Evolutionary conservation across 2,329 filamentous ascomycete species (phyloP).

Genomic region (Boeremia exigua): DNA sequence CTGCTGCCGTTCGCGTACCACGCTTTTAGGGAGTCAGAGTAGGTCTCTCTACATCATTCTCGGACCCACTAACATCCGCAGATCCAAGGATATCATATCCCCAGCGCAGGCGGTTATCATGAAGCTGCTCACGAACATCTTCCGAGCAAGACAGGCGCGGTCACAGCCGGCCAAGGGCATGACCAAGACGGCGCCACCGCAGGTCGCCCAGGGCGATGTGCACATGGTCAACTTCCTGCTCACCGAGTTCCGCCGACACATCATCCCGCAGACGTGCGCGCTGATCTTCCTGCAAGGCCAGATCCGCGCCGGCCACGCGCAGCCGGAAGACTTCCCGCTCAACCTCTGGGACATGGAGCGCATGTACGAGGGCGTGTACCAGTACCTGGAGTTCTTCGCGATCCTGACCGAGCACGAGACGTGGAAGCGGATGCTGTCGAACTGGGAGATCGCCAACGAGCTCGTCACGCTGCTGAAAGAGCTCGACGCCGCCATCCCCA

Average conservation of each 20-base stretch:
- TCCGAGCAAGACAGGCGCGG: constrained; percentile 64
- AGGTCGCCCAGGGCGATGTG: constrained; percentile 65
- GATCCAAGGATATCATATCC: constrained; percentile 91
- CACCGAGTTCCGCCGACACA: constrained; percentile 87
- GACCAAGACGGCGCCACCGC: constrained; percentile 53
- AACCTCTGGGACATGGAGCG: constrained; percentile 98
- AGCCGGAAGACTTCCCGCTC: constrained; percentile 87
- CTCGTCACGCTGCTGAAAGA: constrained; percentile 85
- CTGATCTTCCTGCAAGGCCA: constrained; percentile 92
- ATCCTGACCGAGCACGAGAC: constrained; percentile 85
- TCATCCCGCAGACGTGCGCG: constrained; percentile 93
- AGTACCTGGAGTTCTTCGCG: constrained; percentile 92
- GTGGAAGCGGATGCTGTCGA: constrained; percentile 82
- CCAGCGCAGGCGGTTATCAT: constrained; percentile 93
- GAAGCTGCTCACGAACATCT: constrained; percentile 88
- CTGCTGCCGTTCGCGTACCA: constrained; percentile 92
- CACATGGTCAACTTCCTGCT: constrained; percentile 87
- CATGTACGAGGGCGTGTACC: constrained; percentile 91
- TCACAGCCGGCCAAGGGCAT: constrained; percentile 44
- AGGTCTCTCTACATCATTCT: constrained; percentile 11
- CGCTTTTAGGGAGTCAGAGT: constrained; percentile 73
- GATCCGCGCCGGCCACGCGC: constrained; percentile 76
- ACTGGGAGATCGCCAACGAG: constrained; percentile 92
- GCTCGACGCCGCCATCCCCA: constrained; percentile 85
- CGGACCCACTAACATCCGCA: constrained; percentile 25